Evolutionary conservation across 352 stramenopile genomes (phyloP), one percentile per base, ranked within the genome.

Genomic region (Globisporangium orthogonon): DNA sequence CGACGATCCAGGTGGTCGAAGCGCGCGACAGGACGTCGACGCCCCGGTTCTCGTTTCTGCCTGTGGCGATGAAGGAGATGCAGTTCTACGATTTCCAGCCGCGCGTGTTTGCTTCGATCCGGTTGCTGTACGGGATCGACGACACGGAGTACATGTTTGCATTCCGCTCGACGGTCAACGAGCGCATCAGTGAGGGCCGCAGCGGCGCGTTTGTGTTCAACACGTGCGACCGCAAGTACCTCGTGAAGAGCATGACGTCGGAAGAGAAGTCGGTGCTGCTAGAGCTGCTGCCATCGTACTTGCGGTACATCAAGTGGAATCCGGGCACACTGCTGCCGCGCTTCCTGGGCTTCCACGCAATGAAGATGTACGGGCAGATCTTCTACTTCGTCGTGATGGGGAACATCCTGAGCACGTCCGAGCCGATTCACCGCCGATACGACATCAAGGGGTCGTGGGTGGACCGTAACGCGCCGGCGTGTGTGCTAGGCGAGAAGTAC

Each of bases 351-450:
- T 81, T 93, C 37, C 89, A 97, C 53, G 78, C 82, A 1, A 94
- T 97, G 73, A 91, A 91, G 49, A 93, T 97, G 81, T 97, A 97
- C 63, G 87, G 87, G 7, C 78, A 95, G 52, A 87, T 84, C 41
- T 94, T 94, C 59, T 94, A 90, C 59, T 97, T 97, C 52, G 83
- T 97, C 30, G 90, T 97, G 29, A 97, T 97, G 90, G 82, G 71
- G 49, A 97, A 97, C 58, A 76, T 97, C 49, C 63, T 97, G 33
- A 83, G 85, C 70, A 92, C 84, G 13, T 71, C 68, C 0, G 78
- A 94, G 58, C 67, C 81, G 51, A 94, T 97, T 54, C 86, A 97
- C 62, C 75, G 77, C 1, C 73, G 84, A 31, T 97, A 96, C 54
- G 90, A 97, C 56, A 88, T 97, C 60, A 97, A 97, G 58, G 90